Evolutionary conservation across 2,329 filamentous ascomycete genomes (phyloP), one percentile per base, ranked within the genome.

Genomic region (Tolypocladium album): DNA sequence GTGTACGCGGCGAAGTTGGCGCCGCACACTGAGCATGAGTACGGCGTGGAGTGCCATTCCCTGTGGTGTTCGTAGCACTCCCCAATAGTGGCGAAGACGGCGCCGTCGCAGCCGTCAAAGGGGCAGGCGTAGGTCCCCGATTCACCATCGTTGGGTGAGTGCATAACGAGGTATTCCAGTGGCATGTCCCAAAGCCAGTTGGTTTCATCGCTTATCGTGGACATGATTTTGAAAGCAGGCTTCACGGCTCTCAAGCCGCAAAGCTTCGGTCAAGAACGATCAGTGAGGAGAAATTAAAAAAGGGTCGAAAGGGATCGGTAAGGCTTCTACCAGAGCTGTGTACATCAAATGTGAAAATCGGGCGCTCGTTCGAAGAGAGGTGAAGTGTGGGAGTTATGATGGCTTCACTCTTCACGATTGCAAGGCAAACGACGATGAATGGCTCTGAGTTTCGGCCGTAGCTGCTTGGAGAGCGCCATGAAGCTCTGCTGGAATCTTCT

Each of bases 131-230:
- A 53, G 6, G n/a, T 45, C 3, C 50, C 47, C 4, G 9, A 9
- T n/a, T 60, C 59, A 27, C 56, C 39, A 13, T 55, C 47, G 40
- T 60, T 58, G 27, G 59, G 59, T 3, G 59, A 60, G 5, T 20
- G 6, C 7, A 55, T 22, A 4, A 60, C 22, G 13, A 55, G 20
- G 12, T 57, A 58, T 15, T n/a, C 56, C 2, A 39, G 34, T 4
- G 59, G 59, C 27, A 56, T 17, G 1, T 55, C 38, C 8, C 24
- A 12, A 17, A 9, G 8, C 27, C 5, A 6, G 17, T 7, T 27
- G 22, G 38, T 9, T 50, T 24, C 4, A 22, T 13, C 12, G 4
- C 42, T 15, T 17, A 42, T 40, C 8, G 4, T 55, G 13, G 31
- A 53, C 31, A n/a, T 22, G 3, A 12, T 4, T 3, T 34, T 20